These are phyloP conservation scores for Yarrowia alimentaria DNA, from an alignment of 805 yeast species.

Conservation along the genomic window DNA sequence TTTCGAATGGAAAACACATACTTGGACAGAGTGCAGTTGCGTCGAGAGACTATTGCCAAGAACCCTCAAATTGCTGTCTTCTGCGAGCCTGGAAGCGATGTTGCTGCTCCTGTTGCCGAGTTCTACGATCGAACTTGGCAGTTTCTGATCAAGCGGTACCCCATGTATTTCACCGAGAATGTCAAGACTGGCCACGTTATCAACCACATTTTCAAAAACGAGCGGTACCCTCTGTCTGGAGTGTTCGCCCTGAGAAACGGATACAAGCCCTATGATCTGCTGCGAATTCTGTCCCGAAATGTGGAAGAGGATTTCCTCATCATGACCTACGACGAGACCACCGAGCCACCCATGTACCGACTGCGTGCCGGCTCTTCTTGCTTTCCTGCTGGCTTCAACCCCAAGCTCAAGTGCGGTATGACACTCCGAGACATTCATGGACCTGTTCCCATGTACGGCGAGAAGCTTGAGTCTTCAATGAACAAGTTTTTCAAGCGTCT, in stretches of 20 bases:
- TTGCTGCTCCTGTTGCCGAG: slow-evolving; percentile 48
- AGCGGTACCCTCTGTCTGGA: slow-evolving; percentile 39
- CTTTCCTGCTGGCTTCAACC: slow-evolving; percentile 74
- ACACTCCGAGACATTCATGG: slow-evolving; percentile 61
- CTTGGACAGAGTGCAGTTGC: slow-evolving; percentile 44
- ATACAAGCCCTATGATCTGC: slow-evolving; percentile 30
- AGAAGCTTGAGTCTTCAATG: slow-evolving; percentile 61
- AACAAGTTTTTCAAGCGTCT: slow-evolving; percentile 60
- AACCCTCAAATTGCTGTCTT: slow-evolving; percentile 40
- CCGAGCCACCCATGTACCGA: slow-evolving; percentile 42
- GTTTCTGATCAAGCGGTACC: slow-evolving; percentile 51
- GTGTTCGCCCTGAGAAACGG: slow-evolving; percentile 20
- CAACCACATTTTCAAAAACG: slow-evolving; percentile 40
- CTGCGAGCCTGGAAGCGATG: slow-evolving; percentile 38
- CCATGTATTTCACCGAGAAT: slow-evolving; percentile 47
- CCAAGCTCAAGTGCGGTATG: slow-evolving; percentile 50
- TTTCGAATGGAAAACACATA: slow-evolving; percentile 63
- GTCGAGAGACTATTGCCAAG: slow-evolving; percentile 40
- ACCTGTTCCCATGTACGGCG: slow-evolving; percentile 68
- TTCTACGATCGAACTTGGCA: slow-evolving; percentile 47
- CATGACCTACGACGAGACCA: slow-evolving; percentile 51
- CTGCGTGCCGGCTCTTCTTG: slow-evolving; percentile 57
- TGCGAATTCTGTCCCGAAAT: slow-evolving; percentile 36
- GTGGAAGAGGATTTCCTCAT: slow-evolving; percentile 66
- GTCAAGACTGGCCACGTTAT: slow-evolving; percentile 34